Conservation (phyloP, 2,329 filamentous ascomycete genomes). For the Exophiala mesophila region DNA sequence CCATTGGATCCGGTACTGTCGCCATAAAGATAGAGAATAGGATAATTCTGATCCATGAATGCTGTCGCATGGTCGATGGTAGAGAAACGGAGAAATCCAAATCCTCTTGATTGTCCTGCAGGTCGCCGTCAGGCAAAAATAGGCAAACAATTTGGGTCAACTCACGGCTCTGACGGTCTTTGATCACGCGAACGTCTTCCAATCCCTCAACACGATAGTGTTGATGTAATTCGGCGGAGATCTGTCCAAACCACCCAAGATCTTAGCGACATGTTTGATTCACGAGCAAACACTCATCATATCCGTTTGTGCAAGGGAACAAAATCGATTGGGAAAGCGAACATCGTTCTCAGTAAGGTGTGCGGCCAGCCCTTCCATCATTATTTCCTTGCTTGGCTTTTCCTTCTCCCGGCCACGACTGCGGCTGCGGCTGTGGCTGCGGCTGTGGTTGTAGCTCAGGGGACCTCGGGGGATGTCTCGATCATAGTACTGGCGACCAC, state of each 20-base stretch:
- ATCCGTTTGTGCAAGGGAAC: slow-evolving; percentile 18
- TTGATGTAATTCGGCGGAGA: slow-evolving; percentile 51
- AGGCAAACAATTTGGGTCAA: too few relatives aligned
- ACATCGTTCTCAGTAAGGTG: slow-evolving; percentile 50
- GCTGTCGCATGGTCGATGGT: slow-evolving; percentile 45
- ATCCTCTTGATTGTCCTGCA: slow-evolving; percentile 50
- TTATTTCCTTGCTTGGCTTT: slow-evolving; percentile 45
- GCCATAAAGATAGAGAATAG: slow-evolving; percentile 47
- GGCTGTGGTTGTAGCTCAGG: slow-evolving; percentile 26
- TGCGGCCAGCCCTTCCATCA: slow-evolving; percentile 46
- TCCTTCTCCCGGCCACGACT: slow-evolving; percentile 32
- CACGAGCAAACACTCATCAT: slow-evolving; percentile 16
- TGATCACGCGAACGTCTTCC: slow-evolving; percentile 54
- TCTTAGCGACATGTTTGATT: slow-evolving; percentile 23
- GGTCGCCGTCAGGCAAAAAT: too few relatives aligned
- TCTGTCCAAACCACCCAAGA: slow-evolving; percentile 41
- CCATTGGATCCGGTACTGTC: slow-evolving; percentile 33
- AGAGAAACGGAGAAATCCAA: slow-evolving; percentile 54
- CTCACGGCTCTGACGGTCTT: slow-evolving; percentile 54
- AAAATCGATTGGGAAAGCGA: slow-evolving; percentile 34
- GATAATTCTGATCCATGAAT: slow-evolving; percentile 52
- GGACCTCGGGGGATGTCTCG: slow-evolving; percentile 44
- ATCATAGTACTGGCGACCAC: slow-evolving; percentile 40
- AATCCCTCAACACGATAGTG: slow-evolving; percentile 49
- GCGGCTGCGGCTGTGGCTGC: slow-evolving; percentile 29